Evolutionary conservation across 2,329 filamentous ascomycete genomes (phyloP), one percentile per base, ranked within the genome.

Genomic region (Diaporthe sp.): DNA sequence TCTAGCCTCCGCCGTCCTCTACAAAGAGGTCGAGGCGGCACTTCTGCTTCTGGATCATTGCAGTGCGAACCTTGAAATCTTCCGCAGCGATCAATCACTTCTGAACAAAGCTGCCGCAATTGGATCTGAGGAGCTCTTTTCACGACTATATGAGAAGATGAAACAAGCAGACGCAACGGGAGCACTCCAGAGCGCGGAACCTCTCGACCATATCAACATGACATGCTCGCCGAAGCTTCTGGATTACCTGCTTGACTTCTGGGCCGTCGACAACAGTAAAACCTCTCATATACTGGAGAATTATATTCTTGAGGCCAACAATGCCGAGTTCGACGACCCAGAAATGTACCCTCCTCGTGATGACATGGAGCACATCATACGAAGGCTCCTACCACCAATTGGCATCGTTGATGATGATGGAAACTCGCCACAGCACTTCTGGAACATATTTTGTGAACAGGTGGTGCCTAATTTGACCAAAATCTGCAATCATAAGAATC

Each of bases 31-130:
- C 1, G 32, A 58, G 4, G 8, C 55, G 22, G 32, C 55, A 37
- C 32, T 58, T 15, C 12, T 58, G 12, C 22, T 58, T 2, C n/a
- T 58, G 5, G 22, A 58, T 15, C 55, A 58, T 15, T 58, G 55
- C 19, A 5, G n/a, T 58, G 1, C 12, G 0, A 12, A 37, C 0
- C 9, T 13, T 10, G 9, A 10, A 1, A 0, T 5, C 1, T 58
- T 58, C 22, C 55, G 9, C 4, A 25, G 12, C 13, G 55, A 58
- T 5, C 0, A 58, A 17, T n/a, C 55, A 25, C 55, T 58, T 3
- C 12, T 58, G n/a, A 12, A 58, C 2, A 1, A 8, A 22, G 55
- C 55, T 37, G 22, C n/a, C 5, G 10, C 22, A 9, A 37, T 58
- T 4, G 55, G 55, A 37, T 58, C 55, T 1, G 10, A 7, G 1